Base-by-base conservation (phyloP, 2,329 filamentous ascomycete genomes). In the Gremmenia infestans region DNA sequence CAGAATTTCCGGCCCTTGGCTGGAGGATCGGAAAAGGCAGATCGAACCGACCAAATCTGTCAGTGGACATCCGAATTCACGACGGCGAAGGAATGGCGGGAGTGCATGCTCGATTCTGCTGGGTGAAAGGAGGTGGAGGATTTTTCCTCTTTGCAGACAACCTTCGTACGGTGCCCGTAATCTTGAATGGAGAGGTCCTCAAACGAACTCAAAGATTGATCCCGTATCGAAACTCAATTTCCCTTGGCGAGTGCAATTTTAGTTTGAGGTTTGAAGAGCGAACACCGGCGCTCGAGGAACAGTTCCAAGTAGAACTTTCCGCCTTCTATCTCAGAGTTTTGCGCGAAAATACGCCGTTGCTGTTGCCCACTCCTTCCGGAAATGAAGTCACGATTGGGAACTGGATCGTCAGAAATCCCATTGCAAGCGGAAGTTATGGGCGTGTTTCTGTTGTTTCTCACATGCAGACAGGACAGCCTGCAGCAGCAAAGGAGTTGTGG, bases 101-200 rank as follows among this genome's bases (percentile, higher is more conserved):
- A 40, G 25, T 58, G 8, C 56, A 64, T 46, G 54, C 55, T 12
- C 62, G 60, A 17, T 56, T 64, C 36, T 50, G 25, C 48, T 63
- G 60, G 61, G 50, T 62, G n/a, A 60, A 60, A 54, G 61, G 60
- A 42, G 58, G 60, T 22, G 59, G 59, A 43, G 56, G 59, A 2
- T 62, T 63, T 39, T 62, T 63, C 53, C 42, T 63, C n/a, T 40
- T 61, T 36, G 60, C 60, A 15, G 58, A 63, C 28, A 62, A 59
- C 39, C 40, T 56, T 19, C 51, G 54, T 12, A 54, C 48, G 12
- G 48, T 48, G 25, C 46, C 53, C 12, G 57, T 60, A 1, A 56
- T 50, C n/a, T 40, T 64, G 28, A 63, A 63, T 51, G 60, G 62
- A 47, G 62, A 64, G 42, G n/a, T 49, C 19, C 56, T 64, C 36